Percentiles rank a stretch among this genome's conserved stretches.
Evolutionary conservation across 2,329 filamentous ascomycete species (phyloP).

Genomic region (Ilyonectria destructans): DNA sequence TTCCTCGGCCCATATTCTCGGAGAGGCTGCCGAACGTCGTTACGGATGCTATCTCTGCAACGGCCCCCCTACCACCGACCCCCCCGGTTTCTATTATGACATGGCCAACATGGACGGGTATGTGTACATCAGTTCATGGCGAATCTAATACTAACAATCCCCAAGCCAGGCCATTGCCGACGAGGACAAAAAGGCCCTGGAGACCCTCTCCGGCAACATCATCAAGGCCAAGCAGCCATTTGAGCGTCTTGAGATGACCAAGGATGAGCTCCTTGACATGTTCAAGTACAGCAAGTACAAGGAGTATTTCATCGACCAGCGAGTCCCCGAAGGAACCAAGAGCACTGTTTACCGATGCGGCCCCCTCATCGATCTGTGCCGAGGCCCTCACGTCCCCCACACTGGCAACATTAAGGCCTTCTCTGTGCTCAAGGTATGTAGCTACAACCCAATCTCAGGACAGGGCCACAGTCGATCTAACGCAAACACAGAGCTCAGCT

Average conservation of each 20-base stretch:
- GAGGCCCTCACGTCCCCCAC: constrained; percentile 92
- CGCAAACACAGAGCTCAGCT: constrained; percentile 73
- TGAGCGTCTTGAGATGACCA: constrained; percentile 89
- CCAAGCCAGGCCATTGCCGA: constrained; percentile 79
- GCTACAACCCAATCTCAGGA: neutral
- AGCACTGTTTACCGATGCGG: constrained; percentile 97
- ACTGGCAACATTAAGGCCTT: constrained; percentile 96
- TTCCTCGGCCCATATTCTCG: constrained; percentile 94
- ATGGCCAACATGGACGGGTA: constrained; percentile 77
- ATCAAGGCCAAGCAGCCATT: constrained; percentile 98
- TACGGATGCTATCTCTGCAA: constrained; percentile 95
- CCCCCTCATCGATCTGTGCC: constrained; percentile 94
- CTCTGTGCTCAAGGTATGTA: constrained; percentile 84
- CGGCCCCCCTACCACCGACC: constrained; percentile 88
- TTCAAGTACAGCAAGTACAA: constrained; percentile 99
- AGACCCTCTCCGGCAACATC: constrained; percentile 84
- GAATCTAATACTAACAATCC: constrained; percentile 56
- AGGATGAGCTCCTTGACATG: constrained; percentile 93
- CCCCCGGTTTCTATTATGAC: constrained; percentile 92
- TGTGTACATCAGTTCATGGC: neutral
- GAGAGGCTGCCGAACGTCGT: constrained; percentile 91
- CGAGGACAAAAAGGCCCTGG: constrained; percentile 88
- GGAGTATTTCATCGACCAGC: constrained; percentile 88
- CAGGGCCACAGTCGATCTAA: constrained; percentile 32
- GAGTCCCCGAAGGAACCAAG: constrained; percentile 84